phyloP scores from a whole-genome alignment of 345 rosid genomes.

The Bruguiera parviflora region DNA sequence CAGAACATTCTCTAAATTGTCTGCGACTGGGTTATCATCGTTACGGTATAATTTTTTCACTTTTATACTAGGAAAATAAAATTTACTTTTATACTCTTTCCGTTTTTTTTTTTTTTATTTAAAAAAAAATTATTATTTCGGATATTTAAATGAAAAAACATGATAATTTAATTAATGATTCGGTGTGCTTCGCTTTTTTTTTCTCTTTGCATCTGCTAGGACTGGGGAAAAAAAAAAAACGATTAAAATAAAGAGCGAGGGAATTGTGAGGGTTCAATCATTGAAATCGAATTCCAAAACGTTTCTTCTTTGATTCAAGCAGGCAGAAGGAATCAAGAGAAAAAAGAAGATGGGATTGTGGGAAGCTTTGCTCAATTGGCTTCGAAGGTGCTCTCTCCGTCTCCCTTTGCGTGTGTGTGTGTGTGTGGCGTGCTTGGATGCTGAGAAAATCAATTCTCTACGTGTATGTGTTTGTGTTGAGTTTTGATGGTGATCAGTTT shows the following conservation, averaged over 20 bases:
- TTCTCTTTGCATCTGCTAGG: too few relatives aligned
- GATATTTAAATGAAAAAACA: too few relatives aligned
- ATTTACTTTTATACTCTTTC: not conserved
- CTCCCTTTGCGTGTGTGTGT: not conserved
- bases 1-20: not conserved
- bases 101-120: not conserved
- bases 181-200: too few relatives aligned
- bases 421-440: too few relatives aligned
- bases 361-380: slow-evolving; percentile 44
- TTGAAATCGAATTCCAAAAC: not conserved
- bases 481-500: too few relatives aligned
- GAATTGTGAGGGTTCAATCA: slow-evolving; percentile 17
- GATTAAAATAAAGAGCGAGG: slow-evolving; percentile 24
- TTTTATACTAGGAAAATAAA: not conserved
- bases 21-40: too few relatives aligned
- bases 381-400: slow-evolving; percentile 30
- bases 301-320: not conserved
- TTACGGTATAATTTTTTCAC: too few relatives aligned
- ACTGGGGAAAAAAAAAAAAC: too few relatives aligned
- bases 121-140: too few relatives aligned
- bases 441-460: too few relatives aligned
- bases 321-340: not conserved
- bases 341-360: slow-evolving; percentile 30
- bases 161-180: too few relatives aligned
- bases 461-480: too few relatives aligned